Base-by-base conservation (phyloP, 2,329 filamentous ascomycete species). In the Setomelanomma holmii region DNA sequence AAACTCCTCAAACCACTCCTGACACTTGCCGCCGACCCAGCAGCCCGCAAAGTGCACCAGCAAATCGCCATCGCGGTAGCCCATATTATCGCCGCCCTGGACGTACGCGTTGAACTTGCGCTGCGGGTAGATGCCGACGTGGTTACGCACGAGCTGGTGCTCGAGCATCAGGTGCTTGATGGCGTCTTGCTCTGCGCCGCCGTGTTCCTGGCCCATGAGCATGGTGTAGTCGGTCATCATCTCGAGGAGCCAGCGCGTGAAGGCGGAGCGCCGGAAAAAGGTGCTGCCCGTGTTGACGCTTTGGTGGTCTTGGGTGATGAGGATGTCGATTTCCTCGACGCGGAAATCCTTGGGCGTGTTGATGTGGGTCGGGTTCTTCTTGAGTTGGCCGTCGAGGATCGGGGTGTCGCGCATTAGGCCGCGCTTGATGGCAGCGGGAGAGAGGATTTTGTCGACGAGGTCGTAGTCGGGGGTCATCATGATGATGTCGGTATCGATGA, bases 401-500 rank as follows among this genome's bases (percentile, higher is more conserved):
- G 66, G 62, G 3, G 53, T 60, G 42, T 58, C 55, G 58, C 61
- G 63, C 64, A 71, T 63, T 2, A 66, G 51, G 34, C 62, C 68
- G 16, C 54, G 58, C 22, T 64, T 49, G 40, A 76, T 62, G 36
- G 69, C 72, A 4, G 56, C 53, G 12, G 76, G 74, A 8, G 66
- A 62, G 8, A 77, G 60, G n/a, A 76, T 57, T 14, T 68, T 57
- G 12, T 62, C 43, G 30, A 67, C 65, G 19, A 77, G 59, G 49
- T 70, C 61, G 44, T 69, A 63, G 17, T 63, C 54, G 23, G 73
- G 74, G 6, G 64, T 68, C 75, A 77, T 77, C 39, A 77, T 59
- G 50, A 77, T 71, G 20, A 76, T 74, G 59, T 77, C 75, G 27
- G 75, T 68, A 58, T 77, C 75, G 45, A 76, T 65, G 52, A 76